Conservation (phyloP, 345 rosid genomes). For the Durio zibethinus region DNA sequence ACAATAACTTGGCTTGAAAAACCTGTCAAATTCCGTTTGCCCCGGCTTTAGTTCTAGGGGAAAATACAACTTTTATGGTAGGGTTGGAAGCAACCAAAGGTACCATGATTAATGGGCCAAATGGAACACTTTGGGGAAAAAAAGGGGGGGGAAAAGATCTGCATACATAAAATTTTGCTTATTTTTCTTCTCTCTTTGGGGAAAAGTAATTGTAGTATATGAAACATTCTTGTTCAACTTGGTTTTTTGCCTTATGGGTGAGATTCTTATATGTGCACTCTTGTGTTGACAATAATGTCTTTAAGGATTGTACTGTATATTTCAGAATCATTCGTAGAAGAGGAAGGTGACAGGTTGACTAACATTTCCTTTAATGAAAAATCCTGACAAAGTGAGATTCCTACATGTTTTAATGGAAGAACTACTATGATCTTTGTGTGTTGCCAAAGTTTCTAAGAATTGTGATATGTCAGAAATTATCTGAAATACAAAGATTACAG, state of each 20-base stretch:
- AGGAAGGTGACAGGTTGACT: neutral
- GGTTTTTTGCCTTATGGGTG: neutral
- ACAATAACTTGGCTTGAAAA: neutral
- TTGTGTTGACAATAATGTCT: neutral
- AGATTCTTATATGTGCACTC: neutral
- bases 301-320: neutral
- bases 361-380: neutral
- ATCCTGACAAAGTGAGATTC: neutral
- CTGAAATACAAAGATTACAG: neutral
- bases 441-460: neutral
- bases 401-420: neutral
- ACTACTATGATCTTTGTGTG: neutral
- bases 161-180: neutral
- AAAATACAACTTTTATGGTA: neutral
- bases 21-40: conserved; percentile 16
- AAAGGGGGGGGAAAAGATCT: neutral
- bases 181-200: neutral
- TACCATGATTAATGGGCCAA: conserved; percentile 15
- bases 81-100: conserved; percentile 21
- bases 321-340: conserved; percentile 1
- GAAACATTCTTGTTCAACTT: neutral
- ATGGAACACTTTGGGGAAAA: neutral
- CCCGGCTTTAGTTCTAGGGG: conserved; percentile 23
- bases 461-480: neutral
- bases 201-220: neutral